These are phyloP conservation scores for Quercus cerris DNA, from an alignment of 306 rosid genomes.

Conservation along the genomic window DNA sequence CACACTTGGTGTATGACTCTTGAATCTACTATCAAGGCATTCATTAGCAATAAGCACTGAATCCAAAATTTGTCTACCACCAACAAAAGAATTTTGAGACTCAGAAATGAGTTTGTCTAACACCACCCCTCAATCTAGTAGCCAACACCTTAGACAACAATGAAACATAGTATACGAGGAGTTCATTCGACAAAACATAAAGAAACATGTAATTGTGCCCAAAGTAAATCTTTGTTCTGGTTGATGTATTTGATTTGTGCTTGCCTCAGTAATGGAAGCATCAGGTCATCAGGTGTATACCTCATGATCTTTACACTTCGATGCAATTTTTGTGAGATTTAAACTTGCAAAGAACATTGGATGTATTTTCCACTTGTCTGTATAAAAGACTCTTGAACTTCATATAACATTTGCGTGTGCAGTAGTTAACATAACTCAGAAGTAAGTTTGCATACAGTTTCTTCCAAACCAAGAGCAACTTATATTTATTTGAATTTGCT, in stretches of 20 bases:
- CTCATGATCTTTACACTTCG: not conserved
- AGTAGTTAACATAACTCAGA: not conserved
- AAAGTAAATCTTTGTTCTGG: not conserved
- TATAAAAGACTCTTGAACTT: not conserved
- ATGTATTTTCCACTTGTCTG: not conserved
- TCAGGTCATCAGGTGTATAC: not conserved
- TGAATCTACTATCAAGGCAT: too few species aligned
- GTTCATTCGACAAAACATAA: not conserved
- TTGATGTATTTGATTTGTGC: not conserved
- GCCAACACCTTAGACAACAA: too few species aligned
- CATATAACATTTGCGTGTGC: not conserved
- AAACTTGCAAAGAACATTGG: not conserved
- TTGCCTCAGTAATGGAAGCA: not conserved
- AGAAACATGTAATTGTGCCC: not conserved
- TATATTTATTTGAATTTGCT: slow-evolving; percentile 11
- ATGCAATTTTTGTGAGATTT: not conserved
- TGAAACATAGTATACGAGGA: not conserved
- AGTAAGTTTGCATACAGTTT: not conserved
- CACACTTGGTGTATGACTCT: too few species aligned
- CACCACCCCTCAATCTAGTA: too few species aligned
- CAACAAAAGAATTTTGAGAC: too few species aligned
- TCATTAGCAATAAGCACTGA: too few species aligned
- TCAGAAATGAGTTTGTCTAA: too few species aligned
- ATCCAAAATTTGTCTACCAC: too few species aligned
- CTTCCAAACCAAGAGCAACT: not conserved